Base-by-base conservation (phyloP, 352 stramenopile species). In the Plasmopara halstedii region DNA sequence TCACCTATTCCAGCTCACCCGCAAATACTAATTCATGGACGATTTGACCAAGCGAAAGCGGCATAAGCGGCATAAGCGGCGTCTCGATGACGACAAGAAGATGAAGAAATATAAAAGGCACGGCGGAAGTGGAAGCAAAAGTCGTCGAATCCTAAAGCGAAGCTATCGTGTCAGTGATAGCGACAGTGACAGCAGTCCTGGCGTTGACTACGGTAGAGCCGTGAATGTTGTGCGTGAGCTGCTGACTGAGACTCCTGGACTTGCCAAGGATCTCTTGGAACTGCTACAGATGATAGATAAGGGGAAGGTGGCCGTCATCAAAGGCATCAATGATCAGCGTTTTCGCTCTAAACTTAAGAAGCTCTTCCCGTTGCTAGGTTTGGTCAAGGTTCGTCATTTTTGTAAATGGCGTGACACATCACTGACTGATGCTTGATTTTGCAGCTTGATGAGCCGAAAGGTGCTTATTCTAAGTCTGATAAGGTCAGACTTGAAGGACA, bases 281-380 rank as follows among this genome's bases (percentile, higher is more conserved):
- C 52, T 94, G 26, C 50, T 94, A 20, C 77, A 88, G 56, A 83
- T 85, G 74, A 38, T 94, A 41, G 73, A 91, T 42, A 62, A 83
- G 25, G 79, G 82, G 14, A 61, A 89, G 50, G 67, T 81, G 18
- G 82, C 73, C 15, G 64, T 91, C 22, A 83, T 91, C 60, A 68
- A 70, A 4, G 82, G 75, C 27, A 82, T 94, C 18, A 66, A 84
- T 47, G 90, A 94, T 61, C 56, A 49, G 34, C 64, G 63, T 48
- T 83, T 94, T 32, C 74, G 69, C 18, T 57, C 53, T 7, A 71
- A 85, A 47, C 66, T 94, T 0, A 71, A 76, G 33, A 46, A 59
- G 42, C 63, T 93, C 1, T 90, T 91, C 36, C 79, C 79, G 21
- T 50, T 93, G 11, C 53, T 94, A 2, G 79, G 79, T 2, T 60